These are phyloP conservation scores for Amanita inopinata DNA, from an alignment of 768 basidiomycete genomes.

Conservation along the genomic window DNA sequence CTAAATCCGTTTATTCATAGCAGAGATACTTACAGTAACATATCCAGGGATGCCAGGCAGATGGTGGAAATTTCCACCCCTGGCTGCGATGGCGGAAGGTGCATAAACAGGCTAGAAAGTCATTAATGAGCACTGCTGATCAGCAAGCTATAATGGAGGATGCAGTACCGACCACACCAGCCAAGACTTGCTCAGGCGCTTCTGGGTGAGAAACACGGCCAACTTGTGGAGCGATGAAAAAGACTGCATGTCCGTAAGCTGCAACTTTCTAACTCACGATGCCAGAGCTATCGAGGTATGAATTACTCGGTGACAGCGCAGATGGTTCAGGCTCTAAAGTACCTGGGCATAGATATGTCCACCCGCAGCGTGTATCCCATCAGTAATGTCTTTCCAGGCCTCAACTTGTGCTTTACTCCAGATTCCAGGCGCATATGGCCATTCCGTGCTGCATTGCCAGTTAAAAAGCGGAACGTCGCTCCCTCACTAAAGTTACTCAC, in stretches of 20 bases:
- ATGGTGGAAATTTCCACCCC: constrained; percentile 30
- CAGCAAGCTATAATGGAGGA: not conserved
- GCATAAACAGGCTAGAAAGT: constrained; percentile 31
- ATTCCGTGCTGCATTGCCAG: constrained; percentile 26
- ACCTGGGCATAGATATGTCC: constrained; percentile 37
- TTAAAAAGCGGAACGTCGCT: not conserved
- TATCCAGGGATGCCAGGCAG: constrained; percentile 28
- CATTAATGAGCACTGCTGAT: constrained; percentile 8
- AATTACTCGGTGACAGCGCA: not conserved
- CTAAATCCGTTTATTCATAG: too few relatives aligned
- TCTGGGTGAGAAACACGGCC: constrained; percentile 29
- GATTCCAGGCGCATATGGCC: constrained; percentile 35
- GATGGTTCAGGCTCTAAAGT: not conserved
- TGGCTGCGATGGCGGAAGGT: constrained; percentile 33
- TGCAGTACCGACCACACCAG: constrained; percentile 20
- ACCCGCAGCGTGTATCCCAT: constrained; percentile 36
- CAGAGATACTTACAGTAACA: constrained; percentile 23
- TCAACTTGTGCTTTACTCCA: constrained; percentile 34
- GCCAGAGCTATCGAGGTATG: constrained; percentile 22
- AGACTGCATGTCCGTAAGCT: not conserved
- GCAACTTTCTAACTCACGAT: constrained; percentile 19
- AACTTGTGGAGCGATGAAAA: constrained; percentile 15
- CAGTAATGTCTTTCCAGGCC: constrained; percentile 37
- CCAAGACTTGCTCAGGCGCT: constrained; percentile 26
- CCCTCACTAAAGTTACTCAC: constrained; percentile 14